Base-by-base conservation (phyloP, 139 green algal genomes). In the Closterium sp. region DNA sequence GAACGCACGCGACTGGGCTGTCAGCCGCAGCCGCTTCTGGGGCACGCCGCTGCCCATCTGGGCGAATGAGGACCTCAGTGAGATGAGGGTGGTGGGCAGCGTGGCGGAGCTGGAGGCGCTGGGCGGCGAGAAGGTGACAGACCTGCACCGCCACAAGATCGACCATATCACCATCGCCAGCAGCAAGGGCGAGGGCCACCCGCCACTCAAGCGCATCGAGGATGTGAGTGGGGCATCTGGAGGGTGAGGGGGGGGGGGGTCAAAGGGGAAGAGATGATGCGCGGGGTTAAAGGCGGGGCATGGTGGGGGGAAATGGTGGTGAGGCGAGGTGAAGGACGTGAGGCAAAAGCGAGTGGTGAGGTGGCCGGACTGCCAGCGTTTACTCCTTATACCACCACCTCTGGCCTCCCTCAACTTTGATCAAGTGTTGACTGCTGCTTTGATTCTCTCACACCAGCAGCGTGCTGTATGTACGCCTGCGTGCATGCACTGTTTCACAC, bases 111-210 rank as follows among this genome's bases (percentile, higher is more conserved):
- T 99, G 55, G 96, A 99, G 95, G 88, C 96, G 94, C 93, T 97
- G 0, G 97, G 97, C 0, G 97, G 98, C 1, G 85, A 95, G 28
- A 97, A 97, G 95, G 96, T 98, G 12, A 97, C 95, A 2, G 98
- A 99, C 94, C 95, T 99, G 76, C 98, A 99, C 93, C 94, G 98
- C 31, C 98, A 99, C 96, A 98, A 98, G 94, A 99, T 99, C 93
- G 98, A 99, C 93, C 95, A 99, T 93, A 93, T 99, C 33, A 98
- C 96, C 85, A 99, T 99, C 94, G 98, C 98, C 84, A 98, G 95
- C 76, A 93, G 89, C n/a, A 32, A 89, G 25, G 90, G 91, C 5
- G 38, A 85, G 30, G 84, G 91, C 16, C 23, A 89, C 33, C 34
- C 34, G 10, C 9, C 35, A 23, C 93, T 95, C 3, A 87, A 66